phyloP scores from a whole-genome alignment of 495 filamentous ascomycete genomes.

The Amniculicola lignicola region DNA sequence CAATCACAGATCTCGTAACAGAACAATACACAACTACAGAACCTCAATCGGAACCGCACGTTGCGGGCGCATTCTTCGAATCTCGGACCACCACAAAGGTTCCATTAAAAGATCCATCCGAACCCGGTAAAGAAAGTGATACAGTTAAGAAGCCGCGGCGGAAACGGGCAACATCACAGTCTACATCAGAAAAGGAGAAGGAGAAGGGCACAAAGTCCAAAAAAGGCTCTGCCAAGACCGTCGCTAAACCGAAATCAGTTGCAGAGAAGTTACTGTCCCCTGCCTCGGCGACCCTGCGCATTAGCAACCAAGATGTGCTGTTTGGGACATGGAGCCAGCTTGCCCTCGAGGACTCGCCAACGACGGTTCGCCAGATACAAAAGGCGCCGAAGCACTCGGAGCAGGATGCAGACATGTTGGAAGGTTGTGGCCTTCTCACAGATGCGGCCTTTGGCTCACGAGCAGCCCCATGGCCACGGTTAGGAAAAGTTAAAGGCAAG shows the following conservation, averaged over 20 bases:
- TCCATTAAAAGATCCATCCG: slow-evolving; percentile 10
- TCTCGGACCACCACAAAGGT: slow-evolving; percentile 13
- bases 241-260: slow-evolving; percentile 46
- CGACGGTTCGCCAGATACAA: slow-evolving; percentile 64
- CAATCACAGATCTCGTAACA: slow-evolving; percentile 81
- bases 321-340: slow-evolving; percentile 95
- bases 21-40: slow-evolving; percentile 59
- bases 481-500: slow-evolving; percentile 16
- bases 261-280: slow-evolving; percentile 67
- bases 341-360: slow-evolving; percentile 69
- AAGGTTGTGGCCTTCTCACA: neutral
- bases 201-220: slow-evolving; percentile 34
- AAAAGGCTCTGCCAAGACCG: slow-evolving; percentile 43
- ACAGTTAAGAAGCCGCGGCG: slow-evolving; percentile 22
- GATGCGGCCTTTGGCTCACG: neutral
- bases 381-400: slow-evolving; percentile 64
- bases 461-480: neutral
- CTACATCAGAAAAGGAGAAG: slow-evolving; percentile 21
- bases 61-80: slow-evolving; percentile 31
- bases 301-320: slow-evolving; percentile 74
- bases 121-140: neutral
- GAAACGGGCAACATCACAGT: slow-evolving; percentile 21
- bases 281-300: slow-evolving; percentile 61
- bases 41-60: slow-evolving; percentile 16
- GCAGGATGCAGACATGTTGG: slow-evolving; percentile 4